Evolutionary conservation across 192 early-diverging fungal species (phyloP).

Genomic region (Coemansia sp.): DNA sequence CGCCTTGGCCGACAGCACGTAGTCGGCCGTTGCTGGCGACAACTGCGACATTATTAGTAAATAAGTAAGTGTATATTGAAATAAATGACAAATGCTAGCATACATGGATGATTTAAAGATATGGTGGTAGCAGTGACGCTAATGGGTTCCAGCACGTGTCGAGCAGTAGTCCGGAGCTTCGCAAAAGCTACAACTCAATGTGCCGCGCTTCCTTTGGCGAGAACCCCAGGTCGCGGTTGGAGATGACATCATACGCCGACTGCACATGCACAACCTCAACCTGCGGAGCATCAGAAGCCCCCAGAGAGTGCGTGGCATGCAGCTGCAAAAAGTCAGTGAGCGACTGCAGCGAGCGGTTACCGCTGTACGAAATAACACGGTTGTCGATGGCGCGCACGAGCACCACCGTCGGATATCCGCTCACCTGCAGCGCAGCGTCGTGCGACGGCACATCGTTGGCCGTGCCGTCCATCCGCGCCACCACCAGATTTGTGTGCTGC

Average conservation of each 20-base stretch:
- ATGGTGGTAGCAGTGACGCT: not conserved
- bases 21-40: constrained; percentile 3
- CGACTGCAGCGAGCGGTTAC: constrained; percentile 73
- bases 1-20: constrained; percentile 43
- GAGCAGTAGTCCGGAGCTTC: too few species aligned
- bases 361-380: constrained; percentile 71
- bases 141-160: not conserved
- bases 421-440: constrained; percentile 61
- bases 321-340: constrained; percentile 72
- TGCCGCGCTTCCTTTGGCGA: constrained; percentile 50
- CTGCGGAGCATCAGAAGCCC: not conserved
- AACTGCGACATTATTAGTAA: not conserved
- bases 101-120: not conserved
- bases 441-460: constrained; percentile 83
- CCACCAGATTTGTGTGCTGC: constrained; percentile 52
- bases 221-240: constrained; percentile 18
- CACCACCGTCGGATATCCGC: constrained; percentile 94
- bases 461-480: constrained; percentile 93
- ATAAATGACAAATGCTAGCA: not conserved
- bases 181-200: constrained; percentile 26
- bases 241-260: constrained; percentile 6
- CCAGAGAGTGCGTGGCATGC: constrained; percentile 56
- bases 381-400: constrained; percentile 83
- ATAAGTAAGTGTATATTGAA: not conserved
- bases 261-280: not conserved